Evolutionary conservation across 2,329 filamentous ascomycete species (phyloP).

Genomic region (Dissoconium aciculare): DNA sequence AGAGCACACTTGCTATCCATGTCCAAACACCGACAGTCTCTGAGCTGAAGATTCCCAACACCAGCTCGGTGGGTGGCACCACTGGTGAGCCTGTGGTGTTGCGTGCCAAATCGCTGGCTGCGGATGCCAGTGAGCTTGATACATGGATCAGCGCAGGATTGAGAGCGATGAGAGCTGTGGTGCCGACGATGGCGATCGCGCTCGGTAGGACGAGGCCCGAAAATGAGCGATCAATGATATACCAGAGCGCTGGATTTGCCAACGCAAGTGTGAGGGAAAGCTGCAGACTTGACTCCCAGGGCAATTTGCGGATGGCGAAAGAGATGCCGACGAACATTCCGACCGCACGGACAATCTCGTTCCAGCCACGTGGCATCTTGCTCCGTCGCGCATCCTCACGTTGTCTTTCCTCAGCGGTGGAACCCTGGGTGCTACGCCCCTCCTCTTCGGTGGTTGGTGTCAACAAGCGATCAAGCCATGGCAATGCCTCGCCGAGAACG

Average conservation of each 20-base stretch:
- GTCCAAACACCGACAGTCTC: constrained; percentile 58
- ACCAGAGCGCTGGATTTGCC: constrained; percentile 90
- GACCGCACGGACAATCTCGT: constrained; percentile 52
- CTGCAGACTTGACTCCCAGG: constrained; percentile 91
- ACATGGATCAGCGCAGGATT: constrained; percentile 65
- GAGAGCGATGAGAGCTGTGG: constrained; percentile 56
- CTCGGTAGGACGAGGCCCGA: constrained; percentile 70
- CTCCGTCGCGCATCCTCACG: constrained; percentile 7
- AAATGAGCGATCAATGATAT: constrained; percentile 79
- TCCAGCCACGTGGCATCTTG: constrained; percentile 42
- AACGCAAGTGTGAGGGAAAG: constrained; percentile 77
- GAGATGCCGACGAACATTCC: constrained; percentile 60
- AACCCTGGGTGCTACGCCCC: constrained; percentile 3
- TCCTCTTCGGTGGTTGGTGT: constrained; percentile 13
- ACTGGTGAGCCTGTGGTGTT: constrained; percentile 27
- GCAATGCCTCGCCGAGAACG: constrained; percentile 60
- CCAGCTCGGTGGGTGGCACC: constrained; percentile 12
- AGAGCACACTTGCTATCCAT: constrained; percentile 87
- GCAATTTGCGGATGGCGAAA: constrained; percentile 73
- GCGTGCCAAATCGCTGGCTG: constrained; percentile 26
- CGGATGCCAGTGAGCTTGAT: not conserved
- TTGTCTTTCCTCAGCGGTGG: constrained; percentile 5
- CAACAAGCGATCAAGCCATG: constrained; percentile 60
- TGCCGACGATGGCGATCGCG: constrained; percentile 58
- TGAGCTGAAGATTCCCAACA: constrained; percentile 40